These are phyloP conservation scores for Wallacemonas sp. DNA, from an alignment of 208 protist genomes.

Conservation along the genomic window DNA sequence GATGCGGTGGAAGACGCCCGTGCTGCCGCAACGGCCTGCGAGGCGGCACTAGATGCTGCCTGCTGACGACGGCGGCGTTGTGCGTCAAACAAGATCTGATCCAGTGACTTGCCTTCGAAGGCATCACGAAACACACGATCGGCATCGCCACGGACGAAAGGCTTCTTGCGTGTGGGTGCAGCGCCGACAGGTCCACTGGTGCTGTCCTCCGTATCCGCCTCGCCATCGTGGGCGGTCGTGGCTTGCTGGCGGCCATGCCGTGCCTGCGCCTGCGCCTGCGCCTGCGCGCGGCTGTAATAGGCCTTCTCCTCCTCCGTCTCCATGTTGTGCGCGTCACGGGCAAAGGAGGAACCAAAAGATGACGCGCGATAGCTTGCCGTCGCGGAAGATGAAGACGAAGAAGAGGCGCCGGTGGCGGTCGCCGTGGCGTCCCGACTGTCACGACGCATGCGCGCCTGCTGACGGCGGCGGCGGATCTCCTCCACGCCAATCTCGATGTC, in stretches of 20 bases:
- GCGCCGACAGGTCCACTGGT: too few relatives aligned
- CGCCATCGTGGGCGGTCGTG: too few relatives aligned
- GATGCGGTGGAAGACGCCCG: constrained; percentile 4
- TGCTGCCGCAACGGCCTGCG: neutral
- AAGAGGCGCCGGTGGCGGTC: neutral
- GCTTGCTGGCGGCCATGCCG: too few relatives aligned
- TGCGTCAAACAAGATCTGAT: constrained; percentile 82
- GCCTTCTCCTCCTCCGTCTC: neutral
- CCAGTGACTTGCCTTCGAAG: constrained; percentile 82
- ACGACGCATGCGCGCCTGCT: neutral
- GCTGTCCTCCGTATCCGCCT: too few relatives aligned
- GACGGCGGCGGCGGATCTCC: constrained; percentile 15
- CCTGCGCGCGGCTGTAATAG: neutral
- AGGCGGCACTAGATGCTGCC: neutral
- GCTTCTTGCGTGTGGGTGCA: constrained; percentile 26
- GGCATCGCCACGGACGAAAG: constrained; percentile 80
- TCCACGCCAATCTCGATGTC: constrained; percentile 79
- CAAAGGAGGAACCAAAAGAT: neutral
- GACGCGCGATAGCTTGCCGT: constrained; percentile 6
- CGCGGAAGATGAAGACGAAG: too few relatives aligned
- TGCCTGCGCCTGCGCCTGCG: too few relatives aligned
- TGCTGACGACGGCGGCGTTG: constrained; percentile 44
- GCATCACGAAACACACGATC: constrained; percentile 81
- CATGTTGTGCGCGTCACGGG: neutral
- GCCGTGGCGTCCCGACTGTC: neutral